A percentile compares a stretch with the other conserved stretches of the same genome.
Conservation (phyloP, 495 filamentous ascomycete species). For the Penicillium arizonense region DNA sequence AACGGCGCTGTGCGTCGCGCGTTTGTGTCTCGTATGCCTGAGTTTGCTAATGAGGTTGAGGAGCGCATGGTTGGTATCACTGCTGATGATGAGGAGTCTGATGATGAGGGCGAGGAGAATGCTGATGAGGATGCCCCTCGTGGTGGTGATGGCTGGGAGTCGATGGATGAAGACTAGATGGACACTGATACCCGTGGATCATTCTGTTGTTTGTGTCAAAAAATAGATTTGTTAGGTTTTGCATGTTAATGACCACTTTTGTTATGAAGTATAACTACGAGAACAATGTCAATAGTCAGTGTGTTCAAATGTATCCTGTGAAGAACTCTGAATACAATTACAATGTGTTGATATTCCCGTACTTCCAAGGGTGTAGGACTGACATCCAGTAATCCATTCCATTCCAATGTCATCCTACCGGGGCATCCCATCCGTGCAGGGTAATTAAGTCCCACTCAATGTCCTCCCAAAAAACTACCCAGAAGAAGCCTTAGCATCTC, state of each 20-base stretch:
- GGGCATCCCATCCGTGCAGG: too few species aligned
- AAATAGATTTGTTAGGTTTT: slow-evolving; percentile 24
- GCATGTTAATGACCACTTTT: slow-evolving; percentile 10
- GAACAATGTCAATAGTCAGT: background rate
- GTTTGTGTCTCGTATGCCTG: slow-evolving; percentile 71
- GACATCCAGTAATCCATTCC: too few species aligned
- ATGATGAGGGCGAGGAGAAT: slow-evolving; percentile 60
- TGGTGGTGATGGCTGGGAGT: slow-evolving; percentile 69
- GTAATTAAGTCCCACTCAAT: too few species aligned
- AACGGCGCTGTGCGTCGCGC: slow-evolving; percentile 84
- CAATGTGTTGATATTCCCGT: too few species aligned
- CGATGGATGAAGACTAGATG: slow-evolving; percentile 79
- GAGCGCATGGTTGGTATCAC: slow-evolving; percentile 76
- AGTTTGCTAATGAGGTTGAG: slow-evolving; percentile 59
- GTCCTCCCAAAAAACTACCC: too few species aligned
- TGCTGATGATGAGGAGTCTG: slow-evolving; percentile 62
- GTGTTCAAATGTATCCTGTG: too few species aligned
- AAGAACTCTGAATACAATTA: too few species aligned
- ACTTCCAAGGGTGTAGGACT: too few species aligned
- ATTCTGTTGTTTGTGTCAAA: slow-evolving; percentile 17
- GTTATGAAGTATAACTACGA: slow-evolving; percentile 7
- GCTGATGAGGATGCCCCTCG: slow-evolving; percentile 43
- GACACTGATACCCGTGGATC: slow-evolving; percentile 27
- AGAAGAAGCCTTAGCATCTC: too few species aligned
- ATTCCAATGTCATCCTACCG: too few species aligned